Base-by-base conservation (phyloP, 1,284 basidiomycete genomes). In the Stygiomarasmius scandens region DNA sequence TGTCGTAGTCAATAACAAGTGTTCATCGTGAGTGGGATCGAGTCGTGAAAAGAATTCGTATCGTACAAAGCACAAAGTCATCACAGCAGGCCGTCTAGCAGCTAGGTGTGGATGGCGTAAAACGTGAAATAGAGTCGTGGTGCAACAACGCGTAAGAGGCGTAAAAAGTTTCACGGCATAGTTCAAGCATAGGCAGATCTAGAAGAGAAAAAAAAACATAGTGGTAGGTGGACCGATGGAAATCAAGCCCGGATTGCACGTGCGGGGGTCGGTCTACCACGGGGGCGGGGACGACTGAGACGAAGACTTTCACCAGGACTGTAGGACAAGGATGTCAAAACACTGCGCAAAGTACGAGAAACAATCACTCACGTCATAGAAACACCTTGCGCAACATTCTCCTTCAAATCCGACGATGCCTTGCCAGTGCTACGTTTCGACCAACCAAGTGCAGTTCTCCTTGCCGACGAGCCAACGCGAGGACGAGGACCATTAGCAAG, bases 231-330 rank as follows among this genome's bases (percentile, higher is more conserved):
- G 44, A 46, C 56, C 38, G 3, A 38, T 52, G 20, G 44, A 43
- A 41, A 41, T 46, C 16, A 57, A 41, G 52, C 49, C 36, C 43
- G 49, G 46, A 22, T 38, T 22, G 43, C 59, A 59, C 72, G 69
- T 48, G 77, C 77, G 56, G 81, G 80, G 6, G 80, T 81, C 3
- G 80, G 76, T 41, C 85, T 76, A 56, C 82, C 82, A 51, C 81
- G 79, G 32, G 85, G 84, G 58, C 85, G 81, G 24, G 89, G 89
- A 36, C 88, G 84, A 67, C 78, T 87, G 62, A 91, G 72, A 63
- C 88, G 77, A 34, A 90, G 75, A 23, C 78, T 79, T 60, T 87
- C 84, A 38, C 79, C 76, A 54, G 85, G 80, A 41, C 88, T 90
- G 5, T 25, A 27, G 43, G 49, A 45, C 25, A 49, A 56, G 27